A percentile compares a stretch with the other conserved stretches of the same genome.
These are phyloP conservation scores for Boletus pseudo-olivaceus DNA, from an alignment of 768 basidiomycete species.

Conservation along the genomic window DNA sequence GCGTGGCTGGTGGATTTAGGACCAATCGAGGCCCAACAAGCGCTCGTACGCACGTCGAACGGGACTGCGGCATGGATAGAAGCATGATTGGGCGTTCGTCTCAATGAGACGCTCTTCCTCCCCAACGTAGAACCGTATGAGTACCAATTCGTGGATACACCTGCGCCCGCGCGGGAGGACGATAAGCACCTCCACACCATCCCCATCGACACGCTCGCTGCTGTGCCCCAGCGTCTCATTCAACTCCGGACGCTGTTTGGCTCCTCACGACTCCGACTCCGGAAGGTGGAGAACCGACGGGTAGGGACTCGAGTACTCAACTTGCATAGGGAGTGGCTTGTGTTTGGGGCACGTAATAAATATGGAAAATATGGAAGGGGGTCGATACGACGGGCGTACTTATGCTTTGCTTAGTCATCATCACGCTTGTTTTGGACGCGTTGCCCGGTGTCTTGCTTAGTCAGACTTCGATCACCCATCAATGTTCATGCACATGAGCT, in stretches of 20 bases:
- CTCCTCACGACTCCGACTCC: constrained; percentile 61
- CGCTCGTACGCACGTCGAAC: constrained; percentile 49
- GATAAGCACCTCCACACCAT: constrained; percentile 9
- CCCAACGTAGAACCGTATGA: constrained; percentile 58
- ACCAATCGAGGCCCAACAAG: constrained; percentile 34
- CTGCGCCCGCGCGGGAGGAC: constrained; percentile 3
- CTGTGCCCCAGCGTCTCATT: constrained; percentile 44
- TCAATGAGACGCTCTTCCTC: constrained; percentile 44
- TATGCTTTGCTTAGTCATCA: too few species aligned
- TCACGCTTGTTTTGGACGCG: too few species aligned
- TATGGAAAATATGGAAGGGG: too few species aligned
- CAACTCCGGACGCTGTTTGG: constrained; percentile 77
- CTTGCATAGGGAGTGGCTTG: too few species aligned
- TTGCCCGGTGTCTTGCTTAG: background rate
- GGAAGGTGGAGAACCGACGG: constrained; percentile 34
- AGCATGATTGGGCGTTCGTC: constrained; percentile 23
- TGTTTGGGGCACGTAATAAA: too few species aligned
- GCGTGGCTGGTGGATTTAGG: constrained; percentile 61
- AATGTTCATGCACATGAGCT: background rate
- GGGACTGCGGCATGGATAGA: constrained; percentile 36
- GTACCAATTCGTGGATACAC: constrained; percentile 22
- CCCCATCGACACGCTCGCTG: constrained; percentile 10
- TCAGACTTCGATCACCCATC: background rate
- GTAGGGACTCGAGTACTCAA: too few species aligned
- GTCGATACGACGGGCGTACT: too few species aligned